These are phyloP conservation scores for Solanum aculeatissimum DNA, from an alignment of 305 asterid species.

Conservation along the genomic window DNA sequence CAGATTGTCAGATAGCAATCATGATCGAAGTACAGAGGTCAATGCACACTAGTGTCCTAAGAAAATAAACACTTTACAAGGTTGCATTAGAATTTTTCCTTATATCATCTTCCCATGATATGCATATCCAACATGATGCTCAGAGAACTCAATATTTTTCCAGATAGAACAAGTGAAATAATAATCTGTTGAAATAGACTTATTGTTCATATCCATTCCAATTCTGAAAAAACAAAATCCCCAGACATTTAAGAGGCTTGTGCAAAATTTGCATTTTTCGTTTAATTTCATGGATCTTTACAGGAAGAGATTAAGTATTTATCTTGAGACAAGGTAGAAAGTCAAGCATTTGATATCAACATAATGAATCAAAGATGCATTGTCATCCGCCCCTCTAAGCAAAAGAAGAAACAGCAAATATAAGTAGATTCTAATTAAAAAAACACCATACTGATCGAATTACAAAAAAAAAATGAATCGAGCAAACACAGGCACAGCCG, in stretches of 20 bases:
- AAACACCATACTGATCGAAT: background rate
- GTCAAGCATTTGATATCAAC: background rate
- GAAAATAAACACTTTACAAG: background rate
- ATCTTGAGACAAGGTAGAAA: background rate
- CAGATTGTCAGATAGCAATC: background rate
- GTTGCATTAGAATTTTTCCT: background rate
- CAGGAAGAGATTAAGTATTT: background rate
- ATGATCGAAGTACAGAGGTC: background rate
- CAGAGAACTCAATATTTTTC: background rate
- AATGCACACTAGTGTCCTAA: background rate
- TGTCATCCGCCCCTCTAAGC: background rate
- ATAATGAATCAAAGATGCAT: background rate
- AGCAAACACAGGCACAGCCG: background rate
- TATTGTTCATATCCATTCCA: background rate
- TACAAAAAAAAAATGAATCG: background rate
- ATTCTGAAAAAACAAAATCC: background rate
- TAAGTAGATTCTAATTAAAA: background rate
- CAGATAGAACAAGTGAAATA: background rate
- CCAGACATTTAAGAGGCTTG: background rate
- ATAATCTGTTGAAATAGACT: background rate
- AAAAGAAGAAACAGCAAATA: background rate
- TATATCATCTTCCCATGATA: background rate
- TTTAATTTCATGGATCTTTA: background rate
- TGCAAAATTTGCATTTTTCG: background rate
- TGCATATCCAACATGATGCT: background rate